These are phyloP conservation scores for Crithidia mellificae DNA, from an alignment of 208 protist genomes.

Conservation along the genomic window DNA sequence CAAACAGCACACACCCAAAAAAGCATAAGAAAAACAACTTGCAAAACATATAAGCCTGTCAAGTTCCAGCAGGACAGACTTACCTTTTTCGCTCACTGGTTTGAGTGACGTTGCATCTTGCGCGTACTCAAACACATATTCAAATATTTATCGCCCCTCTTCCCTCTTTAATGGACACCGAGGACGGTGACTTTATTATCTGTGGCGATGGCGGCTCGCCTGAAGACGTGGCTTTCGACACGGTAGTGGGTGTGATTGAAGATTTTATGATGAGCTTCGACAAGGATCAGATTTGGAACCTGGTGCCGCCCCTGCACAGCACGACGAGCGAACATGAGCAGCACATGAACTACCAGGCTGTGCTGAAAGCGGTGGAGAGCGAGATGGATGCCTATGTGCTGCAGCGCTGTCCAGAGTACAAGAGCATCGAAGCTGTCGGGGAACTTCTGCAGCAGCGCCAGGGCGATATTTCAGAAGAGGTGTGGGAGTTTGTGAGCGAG, in stretches of 20 bases:
- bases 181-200: slow-evolving; percentile 79
- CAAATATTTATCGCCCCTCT: slow-evolving; percentile 1
- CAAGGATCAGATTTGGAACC: slow-evolving; percentile 33
- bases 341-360: slow-evolving; percentile 54
- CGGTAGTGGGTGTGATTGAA: slow-evolving; percentile 77
- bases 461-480: slow-evolving; percentile 75
- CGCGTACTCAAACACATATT: no score
- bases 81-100: no score
- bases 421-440: slow-evolving; percentile 31
- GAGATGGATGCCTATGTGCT: slow-evolving; percentile 69
- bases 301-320: slow-evolving; percentile 46
- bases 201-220: slow-evolving; percentile 51
- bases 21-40: no score
- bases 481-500: slow-evolving; percentile 82
- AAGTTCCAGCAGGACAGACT: no score
- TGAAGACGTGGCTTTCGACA: slow-evolving; percentile 73
- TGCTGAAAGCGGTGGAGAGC: slow-evolving; percentile 53
- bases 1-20: no score
- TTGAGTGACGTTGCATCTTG: no score
- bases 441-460: slow-evolving; percentile 56
- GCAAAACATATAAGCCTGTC: no score
- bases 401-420: slow-evolving; percentile 28
- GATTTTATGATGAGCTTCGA: slow-evolving; percentile 88
- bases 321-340: slow-evolving; percentile 62
- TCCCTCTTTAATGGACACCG: slow-evolving; percentile 61